Base-by-base conservation (phyloP, 306 rosid genomes). In the Quercus wislizeni region DNA sequence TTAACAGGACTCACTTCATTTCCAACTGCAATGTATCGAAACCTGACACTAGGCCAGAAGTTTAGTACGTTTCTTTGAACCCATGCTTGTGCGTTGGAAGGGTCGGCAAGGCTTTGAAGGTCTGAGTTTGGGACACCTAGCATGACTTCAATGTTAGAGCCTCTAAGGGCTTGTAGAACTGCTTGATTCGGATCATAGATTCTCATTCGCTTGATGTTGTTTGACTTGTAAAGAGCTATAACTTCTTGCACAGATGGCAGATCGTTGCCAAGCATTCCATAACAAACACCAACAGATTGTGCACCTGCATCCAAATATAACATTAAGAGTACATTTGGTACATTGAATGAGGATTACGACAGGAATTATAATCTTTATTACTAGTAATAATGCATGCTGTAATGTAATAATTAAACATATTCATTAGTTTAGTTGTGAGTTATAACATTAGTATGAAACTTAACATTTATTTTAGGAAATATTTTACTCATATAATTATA, bases 1-100 rank as follows among this genome's bases (percentile, higher is more conserved):
- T 74, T 38, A 7, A 91, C 83, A 0, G 96, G 96, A 35, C 78
- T 84, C n/a, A 91, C 90, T 85, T 91, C 96, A 3, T 91, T 89
- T 7, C 91, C 92, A 46, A 89, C 91, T 2, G 96, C 90, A 3
- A 91, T 61, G 74, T 87, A 87, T 58, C 79, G 85, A 79, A 89
- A 74, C 21, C 20, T 69, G 10, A 89, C 91, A 62, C 79, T 87
- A 1, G 89, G 92, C 79, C 75, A 79, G 67, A 85, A 90, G 59
- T 78, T 82, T 1, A 83, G 33, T 18, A 88, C 92, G 10, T 85
- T 88, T 5, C 20, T 76, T 71, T 87, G 87, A 0, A 90, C 89
- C 94, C 94, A 86, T 3, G 84, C 55, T 1, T 70, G 65, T 2
- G 91, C 91, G 0, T 35, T 64, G 4, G 82, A 81, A 0, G 80